phyloP scores from a whole-genome alignment of 441 rosid species.

The Kokia cookei region DNA sequence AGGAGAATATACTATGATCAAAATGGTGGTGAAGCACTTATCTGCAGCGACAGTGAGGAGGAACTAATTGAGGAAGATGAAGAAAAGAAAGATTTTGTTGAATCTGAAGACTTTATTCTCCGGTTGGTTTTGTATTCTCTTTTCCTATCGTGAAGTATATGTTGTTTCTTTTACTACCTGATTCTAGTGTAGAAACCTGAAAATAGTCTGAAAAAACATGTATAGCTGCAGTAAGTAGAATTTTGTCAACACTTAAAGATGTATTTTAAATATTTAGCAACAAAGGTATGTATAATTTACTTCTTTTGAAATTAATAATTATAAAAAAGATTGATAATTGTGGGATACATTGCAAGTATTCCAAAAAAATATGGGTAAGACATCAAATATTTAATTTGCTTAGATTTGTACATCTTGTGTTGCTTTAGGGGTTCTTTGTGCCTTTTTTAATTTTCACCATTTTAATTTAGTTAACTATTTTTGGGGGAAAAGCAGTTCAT shows the following conservation, averaged over 20 bases:
- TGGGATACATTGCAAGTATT: background rate
- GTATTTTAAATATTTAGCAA: background rate
- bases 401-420: background rate
- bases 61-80: constrained; percentile 82
- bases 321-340: background rate
- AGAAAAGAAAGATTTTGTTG: constrained; percentile 64
- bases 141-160: background rate
- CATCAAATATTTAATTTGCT: background rate
- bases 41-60: constrained; percentile 99
- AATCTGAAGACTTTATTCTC: constrained; percentile 79
- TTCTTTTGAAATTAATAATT: background rate
- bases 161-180: background rate
- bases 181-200: background rate
- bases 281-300: background rate
- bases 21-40: constrained; percentile 95
- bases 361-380: background rate
- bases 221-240: background rate
- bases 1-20: constrained; percentile 98
- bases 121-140: constrained; percentile 41
- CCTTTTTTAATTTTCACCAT: background rate
- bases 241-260: background rate
- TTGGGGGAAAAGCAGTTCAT: background rate
- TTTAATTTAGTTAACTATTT: background rate
- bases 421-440: background rate
- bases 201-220: background rate